Percentiles rank a stretch among this genome's conserved stretches.
Evolutionary conservation across 202 grass and related monocot species (phyloP).

Genomic region (Digitaria exilis): DNA sequence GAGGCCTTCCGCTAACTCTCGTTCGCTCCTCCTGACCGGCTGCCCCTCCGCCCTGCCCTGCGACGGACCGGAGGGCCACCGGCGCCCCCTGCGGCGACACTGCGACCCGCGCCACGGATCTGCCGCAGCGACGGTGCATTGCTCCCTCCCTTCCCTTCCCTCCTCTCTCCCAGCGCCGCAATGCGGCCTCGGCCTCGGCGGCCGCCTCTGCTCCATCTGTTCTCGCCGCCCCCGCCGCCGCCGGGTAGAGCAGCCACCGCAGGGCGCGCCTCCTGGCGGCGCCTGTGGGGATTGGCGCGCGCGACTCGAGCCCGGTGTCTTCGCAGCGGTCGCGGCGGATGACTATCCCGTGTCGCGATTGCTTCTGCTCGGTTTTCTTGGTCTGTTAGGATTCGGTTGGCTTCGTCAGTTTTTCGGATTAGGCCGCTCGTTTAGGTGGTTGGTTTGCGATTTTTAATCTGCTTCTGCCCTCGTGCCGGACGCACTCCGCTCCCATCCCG

Average conservation of each 20-base stretch:
- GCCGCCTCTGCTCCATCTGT: slow-evolving; percentile 16
- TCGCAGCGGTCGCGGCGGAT: not conserved
- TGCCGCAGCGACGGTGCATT: slow-evolving; percentile 41
- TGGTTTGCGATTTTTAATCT: slow-evolving; percentile 8
- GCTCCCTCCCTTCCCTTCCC: too few species aligned
- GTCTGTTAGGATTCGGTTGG: slow-evolving; percentile 39
- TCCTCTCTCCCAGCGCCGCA: not conserved
- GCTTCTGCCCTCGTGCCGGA: slow-evolving; percentile 31
- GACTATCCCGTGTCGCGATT: not conserved
- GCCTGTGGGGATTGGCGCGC: not conserved
- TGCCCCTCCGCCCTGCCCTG: not conserved
- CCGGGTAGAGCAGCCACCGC: too few species aligned
- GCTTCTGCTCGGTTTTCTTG: not conserved
- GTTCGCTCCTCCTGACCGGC: not conserved
- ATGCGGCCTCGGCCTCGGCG: not conserved
- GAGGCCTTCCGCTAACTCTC: slow-evolving; percentile 60
- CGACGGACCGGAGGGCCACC: slow-evolving; percentile 37
- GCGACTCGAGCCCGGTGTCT: not conserved
- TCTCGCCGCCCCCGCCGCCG: not conserved
- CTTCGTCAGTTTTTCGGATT: not conserved
- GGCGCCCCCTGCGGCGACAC: slow-evolving; percentile 32
- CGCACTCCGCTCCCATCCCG: slow-evolving; percentile 14
- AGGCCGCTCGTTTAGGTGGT: not conserved
- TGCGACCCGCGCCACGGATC: slow-evolving; percentile 30
- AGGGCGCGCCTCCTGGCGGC: not conserved